Evolutionary conservation across 2,329 filamentous ascomycete genomes (phyloP).

Genomic region (Knufia fluminis): DNA sequence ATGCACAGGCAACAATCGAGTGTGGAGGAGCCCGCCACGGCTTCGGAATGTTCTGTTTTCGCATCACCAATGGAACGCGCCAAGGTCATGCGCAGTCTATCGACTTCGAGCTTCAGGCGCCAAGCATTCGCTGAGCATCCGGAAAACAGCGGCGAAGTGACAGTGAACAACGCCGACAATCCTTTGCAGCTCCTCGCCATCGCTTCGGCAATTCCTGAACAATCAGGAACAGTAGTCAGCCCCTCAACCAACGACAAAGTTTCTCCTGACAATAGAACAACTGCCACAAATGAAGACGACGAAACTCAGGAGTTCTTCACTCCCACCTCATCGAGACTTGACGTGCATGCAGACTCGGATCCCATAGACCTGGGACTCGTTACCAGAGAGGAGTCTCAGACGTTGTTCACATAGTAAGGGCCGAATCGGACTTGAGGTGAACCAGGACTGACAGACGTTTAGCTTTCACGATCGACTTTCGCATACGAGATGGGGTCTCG

Average conservation of each 20-base stretch:
- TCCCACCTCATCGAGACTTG: slow-evolving; percentile 53
- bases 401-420: slow-evolving; percentile 42
- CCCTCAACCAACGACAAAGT: slow-evolving; percentile 40
- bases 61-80: slow-evolving; percentile 26
- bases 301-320: slow-evolving; percentile 59
- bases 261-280: slow-evolving; percentile 18
- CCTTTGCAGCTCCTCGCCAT: slow-evolving; percentile 63
- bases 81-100: neutral
- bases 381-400: slow-evolving; percentile 54
- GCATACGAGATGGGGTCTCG: slow-evolving; percentile 66
- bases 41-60: slow-evolving; percentile 24
- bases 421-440: neutral
- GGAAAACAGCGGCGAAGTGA: slow-evolving; percentile 43
- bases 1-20: slow-evolving; percentile 1
- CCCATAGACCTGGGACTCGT: slow-evolving; percentile 63
- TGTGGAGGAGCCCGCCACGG: neutral
- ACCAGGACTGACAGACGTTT: slow-evolving; percentile 25
- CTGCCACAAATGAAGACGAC: slow-evolving; percentile 31
- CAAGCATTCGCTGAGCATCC: slow-evolving; percentile 23
- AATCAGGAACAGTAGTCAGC: slow-evolving; percentile 35
- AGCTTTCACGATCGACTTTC: slow-evolving; percentile 60
- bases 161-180: slow-evolving; percentile 65
- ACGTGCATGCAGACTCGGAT: slow-evolving; percentile 56
- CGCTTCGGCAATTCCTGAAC: slow-evolving; percentile 44
- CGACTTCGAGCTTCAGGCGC: neutral